These are phyloP conservation scores for Didymellaceae sp. DNA, from an alignment of 2,329 filamentous ascomycete species.

Conservation along the genomic window DNA sequence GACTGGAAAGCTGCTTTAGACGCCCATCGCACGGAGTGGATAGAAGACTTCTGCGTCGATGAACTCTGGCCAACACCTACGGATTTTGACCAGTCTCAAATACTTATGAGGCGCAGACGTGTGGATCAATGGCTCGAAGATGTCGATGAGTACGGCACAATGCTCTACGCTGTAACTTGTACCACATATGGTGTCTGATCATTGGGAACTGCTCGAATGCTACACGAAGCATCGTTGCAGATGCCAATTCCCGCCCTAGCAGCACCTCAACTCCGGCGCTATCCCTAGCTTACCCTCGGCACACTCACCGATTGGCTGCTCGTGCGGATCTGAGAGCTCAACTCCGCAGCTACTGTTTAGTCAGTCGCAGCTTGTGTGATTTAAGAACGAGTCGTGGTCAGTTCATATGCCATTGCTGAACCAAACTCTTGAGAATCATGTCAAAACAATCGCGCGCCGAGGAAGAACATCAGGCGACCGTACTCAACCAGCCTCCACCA, in stretches of 20 bases:
- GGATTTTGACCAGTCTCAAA: neutral
- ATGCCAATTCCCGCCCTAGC: no score
- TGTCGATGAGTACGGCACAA: neutral
- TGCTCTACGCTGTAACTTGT: neutral
- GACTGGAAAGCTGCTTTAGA: neutral
- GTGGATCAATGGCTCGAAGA: neutral
- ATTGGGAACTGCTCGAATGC: no score
- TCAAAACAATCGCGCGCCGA: no score
- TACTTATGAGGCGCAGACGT: neutral
- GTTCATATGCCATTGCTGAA: no score
- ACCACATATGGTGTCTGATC: neutral
- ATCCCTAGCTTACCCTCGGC: no score
- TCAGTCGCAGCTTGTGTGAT: no score
- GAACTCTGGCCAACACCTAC: neutral
- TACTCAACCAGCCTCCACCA: neutral
- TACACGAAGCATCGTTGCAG: neutral
- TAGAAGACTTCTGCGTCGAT: neutral
- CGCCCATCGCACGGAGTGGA: neutral
- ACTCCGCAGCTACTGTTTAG: no score
- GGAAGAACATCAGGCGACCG: neutral
- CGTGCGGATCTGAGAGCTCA: no score
- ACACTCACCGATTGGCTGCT: no score
- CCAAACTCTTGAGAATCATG: no score
- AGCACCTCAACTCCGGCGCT: no score
- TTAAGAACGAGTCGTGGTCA: no score